phyloP scores from a whole-genome alignment of 805 yeast species.

The Teunomyces atbi region DNA sequence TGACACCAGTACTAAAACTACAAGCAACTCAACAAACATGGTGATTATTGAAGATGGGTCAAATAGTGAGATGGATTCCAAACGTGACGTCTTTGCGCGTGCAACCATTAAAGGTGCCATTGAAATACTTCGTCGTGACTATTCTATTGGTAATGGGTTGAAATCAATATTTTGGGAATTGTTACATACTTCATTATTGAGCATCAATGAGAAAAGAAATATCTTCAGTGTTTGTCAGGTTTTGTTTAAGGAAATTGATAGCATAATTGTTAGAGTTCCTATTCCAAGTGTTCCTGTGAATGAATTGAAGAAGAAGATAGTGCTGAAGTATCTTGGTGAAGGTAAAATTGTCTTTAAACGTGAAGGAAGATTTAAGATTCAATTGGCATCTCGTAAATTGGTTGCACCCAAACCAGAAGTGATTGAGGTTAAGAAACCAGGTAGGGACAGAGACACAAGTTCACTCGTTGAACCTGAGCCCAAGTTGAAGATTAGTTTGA shows the following conservation, averaged over 20 bases:
- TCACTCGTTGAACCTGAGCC: constrained; percentile 12
- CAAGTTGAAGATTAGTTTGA: constrained; percentile 9
- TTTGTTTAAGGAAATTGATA: constrained; percentile 59
- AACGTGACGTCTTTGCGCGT: constrained; percentile 67
- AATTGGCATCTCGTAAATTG: constrained; percentile 33
- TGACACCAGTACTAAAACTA: constrained; percentile 18
- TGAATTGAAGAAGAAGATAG: constrained; percentile 53
- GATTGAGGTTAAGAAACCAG: constrained; percentile 2
- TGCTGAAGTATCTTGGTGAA: constrained; percentile 52
- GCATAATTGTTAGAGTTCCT: constrained; percentile 58
- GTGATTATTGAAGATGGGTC: constrained; percentile 59
- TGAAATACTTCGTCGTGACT: constrained; percentile 59
- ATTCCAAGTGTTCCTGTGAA: constrained; percentile 57
- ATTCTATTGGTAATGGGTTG: constrained; percentile 56
- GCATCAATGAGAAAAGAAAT: constrained; percentile 57
- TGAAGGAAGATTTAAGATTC: constrained; percentile 57
- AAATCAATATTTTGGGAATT: constrained; percentile 64
- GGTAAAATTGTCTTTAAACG: constrained; percentile 60
- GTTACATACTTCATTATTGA: constrained; percentile 58
- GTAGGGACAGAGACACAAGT: not conserved
- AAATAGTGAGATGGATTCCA: constrained; percentile 41
- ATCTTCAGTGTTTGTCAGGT: constrained; percentile 66
- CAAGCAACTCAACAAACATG: constrained; percentile 32
- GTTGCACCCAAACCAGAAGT: constrained; percentile 7
- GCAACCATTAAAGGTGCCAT: constrained; percentile 64